Base-by-base conservation (phyloP, 345 rosid species). In the Erucastrum elatum region DNA sequence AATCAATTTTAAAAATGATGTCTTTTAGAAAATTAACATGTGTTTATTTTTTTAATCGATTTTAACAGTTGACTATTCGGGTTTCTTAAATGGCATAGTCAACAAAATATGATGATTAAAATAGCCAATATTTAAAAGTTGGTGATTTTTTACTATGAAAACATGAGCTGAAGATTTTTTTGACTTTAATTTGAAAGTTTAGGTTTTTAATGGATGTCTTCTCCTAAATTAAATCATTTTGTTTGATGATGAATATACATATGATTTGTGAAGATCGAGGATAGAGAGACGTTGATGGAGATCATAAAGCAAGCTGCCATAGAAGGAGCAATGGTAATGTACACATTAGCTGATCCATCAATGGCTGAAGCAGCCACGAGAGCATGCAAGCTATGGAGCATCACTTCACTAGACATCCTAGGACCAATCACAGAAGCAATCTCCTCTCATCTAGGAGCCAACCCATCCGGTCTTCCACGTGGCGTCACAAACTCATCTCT, bases 381-480 rank as follows among this genome's bases (percentile, higher is more conserved):
- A 72, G 95, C 97, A 75, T 90, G 96, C 80, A 81, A 80, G 46
- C 61, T 87, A 11, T 94, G 93, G 97, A 85, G 87, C 10, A 70
- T 94, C 41, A 90, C 97, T 15, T 87, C 94, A 41, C 77, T 86
- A 3, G 96, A 92, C 79, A 80, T 94, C 12, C 75, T 92, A n/a
- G 94, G 99, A 44, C 98, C 98, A 25, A 90, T 94, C 71, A 94
- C 96, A 1, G 94, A 90, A 64, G 84, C 97, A 17, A 80, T 94
- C 71, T 92, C 97, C 4, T 82, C 91, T 70, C 97, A 91, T 82
- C 78, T 91, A 8, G 95, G 97, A 6, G 94, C 94, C 35, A 90
- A 85, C 4, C 98, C 98, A 15, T 90, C 91, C 0, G 97, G 98
- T 21, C 89, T 94, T 26, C 86, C 96, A 2, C 97, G 98, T 37